Percentiles rank a stretch among this genome's conserved stretches.
phyloP scores from a whole-genome alignment of 352 stramenopile genomes.

The Stramenopiles sp. region DNA sequence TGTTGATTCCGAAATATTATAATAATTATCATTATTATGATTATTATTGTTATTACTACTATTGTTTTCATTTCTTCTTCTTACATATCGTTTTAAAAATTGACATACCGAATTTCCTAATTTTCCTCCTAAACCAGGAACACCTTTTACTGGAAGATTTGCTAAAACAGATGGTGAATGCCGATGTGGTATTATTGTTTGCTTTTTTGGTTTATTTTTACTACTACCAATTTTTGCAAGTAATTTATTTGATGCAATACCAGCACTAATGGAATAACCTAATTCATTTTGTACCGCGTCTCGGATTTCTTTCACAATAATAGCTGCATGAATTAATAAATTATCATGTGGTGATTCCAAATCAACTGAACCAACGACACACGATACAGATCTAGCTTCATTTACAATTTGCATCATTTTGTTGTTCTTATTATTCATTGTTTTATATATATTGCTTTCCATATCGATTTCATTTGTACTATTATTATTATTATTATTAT shows the following conservation, averaged over 20 bases:
- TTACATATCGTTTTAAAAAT: neutral
- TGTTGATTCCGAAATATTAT: too few species aligned
- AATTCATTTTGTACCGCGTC: constrained; percentile 14
- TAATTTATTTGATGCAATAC: constrained; percentile 29
- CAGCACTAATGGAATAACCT: constrained; percentile 24
- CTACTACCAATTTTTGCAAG: constrained; percentile 27
- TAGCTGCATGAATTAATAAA: neutral
- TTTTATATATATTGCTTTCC: neutral
- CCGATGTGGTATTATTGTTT: constrained; percentile 21
- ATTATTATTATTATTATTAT: neutral
- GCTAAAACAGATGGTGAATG: neutral
- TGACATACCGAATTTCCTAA: neutral
- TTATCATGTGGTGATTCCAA: neutral
- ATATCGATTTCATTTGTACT: neutral
- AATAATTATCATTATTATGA: too few species aligned
- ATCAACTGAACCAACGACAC: neutral
- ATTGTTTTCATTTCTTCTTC: neutral
- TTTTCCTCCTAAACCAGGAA: constrained; percentile 14
- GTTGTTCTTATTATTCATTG: neutral
- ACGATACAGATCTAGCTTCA: neutral
- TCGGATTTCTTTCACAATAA: constrained; percentile 17
- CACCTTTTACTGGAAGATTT: constrained; percentile 10
- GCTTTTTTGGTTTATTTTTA: constrained; percentile 28
- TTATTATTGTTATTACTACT: too few species aligned
- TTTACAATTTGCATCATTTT: neutral